A percentile compares a stretch with the other conserved stretches of the same genome.
These are phyloP conservation scores for Pyrus pyrifolia DNA, from an alignment of 306 rosid genomes.

Conservation along the genomic window DNA sequence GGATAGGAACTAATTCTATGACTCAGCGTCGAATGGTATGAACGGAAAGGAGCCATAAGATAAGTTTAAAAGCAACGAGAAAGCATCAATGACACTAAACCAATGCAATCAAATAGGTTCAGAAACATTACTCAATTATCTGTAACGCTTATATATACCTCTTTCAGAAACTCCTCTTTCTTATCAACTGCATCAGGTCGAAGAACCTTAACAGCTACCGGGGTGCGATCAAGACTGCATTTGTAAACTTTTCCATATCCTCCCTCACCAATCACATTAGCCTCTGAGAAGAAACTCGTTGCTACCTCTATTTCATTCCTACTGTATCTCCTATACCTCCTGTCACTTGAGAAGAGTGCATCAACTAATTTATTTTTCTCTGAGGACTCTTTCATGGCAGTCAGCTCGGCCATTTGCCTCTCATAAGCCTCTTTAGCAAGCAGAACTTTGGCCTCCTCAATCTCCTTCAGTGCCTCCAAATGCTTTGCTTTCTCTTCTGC, in stretches of 20 bases:
- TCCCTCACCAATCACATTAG: slow-evolving; percentile 76
- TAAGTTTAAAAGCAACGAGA: background rate
- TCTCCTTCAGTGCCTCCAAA: slow-evolving; percentile 61
- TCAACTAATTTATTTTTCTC: slow-evolving; percentile 70
- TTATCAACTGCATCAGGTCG: slow-evolving; percentile 41
- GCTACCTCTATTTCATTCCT: slow-evolving; percentile 75
- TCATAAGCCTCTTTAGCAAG: slow-evolving; percentile 75
- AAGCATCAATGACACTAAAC: background rate
- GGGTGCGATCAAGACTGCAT: slow-evolving; percentile 85
- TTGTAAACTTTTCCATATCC: slow-evolving; percentile 94
- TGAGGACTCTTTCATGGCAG: slow-evolving; percentile 55
- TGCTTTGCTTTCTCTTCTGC: slow-evolving; percentile 73
- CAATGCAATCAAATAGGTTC: slow-evolving; percentile 11
- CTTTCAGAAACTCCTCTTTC: slow-evolving; percentile 81
- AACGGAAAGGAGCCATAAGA: no score
- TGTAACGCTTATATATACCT: slow-evolving; percentile 40
- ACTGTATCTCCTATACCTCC: slow-evolving; percentile 73
- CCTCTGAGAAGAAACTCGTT: slow-evolving; percentile 49
- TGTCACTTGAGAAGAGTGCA: slow-evolving; percentile 57
- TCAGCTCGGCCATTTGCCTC: slow-evolving; percentile 72
- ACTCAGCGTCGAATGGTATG: no score
- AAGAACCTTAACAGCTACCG: slow-evolving; percentile 84
- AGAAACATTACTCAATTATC: slow-evolving; percentile 13
- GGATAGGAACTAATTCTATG: no score
- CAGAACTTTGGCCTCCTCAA: slow-evolving; percentile 57